These are phyloP conservation scores for Zasmidium angulare DNA, from an alignment of 2,329 filamentous ascomycete genomes.

Conservation along the genomic window DNA sequence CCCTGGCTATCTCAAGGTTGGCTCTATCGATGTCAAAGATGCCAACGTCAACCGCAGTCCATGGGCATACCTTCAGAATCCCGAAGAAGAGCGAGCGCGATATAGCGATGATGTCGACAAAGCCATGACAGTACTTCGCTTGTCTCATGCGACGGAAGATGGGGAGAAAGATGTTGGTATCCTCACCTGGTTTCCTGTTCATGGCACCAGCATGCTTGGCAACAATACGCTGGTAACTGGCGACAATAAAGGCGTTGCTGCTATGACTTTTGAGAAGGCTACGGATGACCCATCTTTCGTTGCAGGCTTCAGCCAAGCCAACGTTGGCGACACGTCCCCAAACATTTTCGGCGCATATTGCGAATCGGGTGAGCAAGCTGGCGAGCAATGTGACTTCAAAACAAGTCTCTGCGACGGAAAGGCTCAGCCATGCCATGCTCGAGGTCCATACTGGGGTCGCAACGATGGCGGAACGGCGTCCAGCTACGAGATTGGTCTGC, in stretches of 20 bases:
- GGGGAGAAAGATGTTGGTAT: conserved; percentile 77
- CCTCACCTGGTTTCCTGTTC: conserved; percentile 87
- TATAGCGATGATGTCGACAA: conserved; percentile 73
- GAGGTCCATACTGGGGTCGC: conserved; percentile 67
- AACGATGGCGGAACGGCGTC: conserved; percentile 67
- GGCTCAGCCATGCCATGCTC: conserved; percentile 69
- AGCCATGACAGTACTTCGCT: conserved; percentile 75
- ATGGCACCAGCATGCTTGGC: conserved; percentile 85
- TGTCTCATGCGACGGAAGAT: conserved; percentile 62
- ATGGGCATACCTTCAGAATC: conserved; percentile 85
- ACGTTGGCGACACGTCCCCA: conserved; percentile 85
- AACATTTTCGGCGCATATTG: conserved; percentile 87
- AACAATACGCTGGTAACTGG: conserved; percentile 90
- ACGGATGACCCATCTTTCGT: conserved; percentile 68
- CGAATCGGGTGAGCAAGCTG: conserved; percentile 70
- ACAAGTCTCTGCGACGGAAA: conserved; percentile 82
- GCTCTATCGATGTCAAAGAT: conserved; percentile 66
- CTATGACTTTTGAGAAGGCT: conserved; percentile 73
- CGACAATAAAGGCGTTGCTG: conserved; percentile 96
- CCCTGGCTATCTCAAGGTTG: conserved; percentile 70
- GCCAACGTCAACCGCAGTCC: conserved; percentile 88
- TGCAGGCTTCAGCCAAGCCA: conserved; percentile 88
- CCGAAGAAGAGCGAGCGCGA: conserved; percentile 67
- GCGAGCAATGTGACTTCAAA: conserved; percentile 68
- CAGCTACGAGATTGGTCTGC: conserved; percentile 72